Evolutionary conservation across 2,329 filamentous ascomycete genomes (phyloP).

Genomic region (Whalleya microplaca): DNA sequence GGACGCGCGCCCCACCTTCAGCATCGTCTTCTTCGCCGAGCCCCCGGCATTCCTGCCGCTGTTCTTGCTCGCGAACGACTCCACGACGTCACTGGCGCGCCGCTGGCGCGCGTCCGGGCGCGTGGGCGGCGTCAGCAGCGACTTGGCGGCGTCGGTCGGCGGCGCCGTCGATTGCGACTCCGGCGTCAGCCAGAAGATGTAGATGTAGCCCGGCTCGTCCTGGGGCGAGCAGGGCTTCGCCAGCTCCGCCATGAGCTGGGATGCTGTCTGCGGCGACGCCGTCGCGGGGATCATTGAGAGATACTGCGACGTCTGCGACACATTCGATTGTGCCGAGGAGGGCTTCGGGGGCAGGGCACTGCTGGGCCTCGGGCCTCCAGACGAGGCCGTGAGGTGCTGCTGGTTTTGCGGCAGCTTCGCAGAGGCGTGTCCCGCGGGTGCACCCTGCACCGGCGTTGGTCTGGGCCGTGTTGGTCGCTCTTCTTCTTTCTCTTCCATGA

Average conservation of each 20-base stretch:
- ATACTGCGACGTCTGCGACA: constrained; percentile 48
- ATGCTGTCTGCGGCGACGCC: constrained; percentile 69
- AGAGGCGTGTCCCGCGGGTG: constrained; percentile 32
- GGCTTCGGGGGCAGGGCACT: constrained; percentile 27
- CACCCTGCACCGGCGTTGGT: constrained; percentile 49
- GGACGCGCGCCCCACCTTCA: constrained; percentile 69
- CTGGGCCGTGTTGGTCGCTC: constrained; percentile 49
- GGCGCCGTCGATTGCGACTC: constrained; percentile 57
- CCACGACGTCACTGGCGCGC: constrained; percentile 59
- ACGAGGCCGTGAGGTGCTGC: constrained; percentile 32
- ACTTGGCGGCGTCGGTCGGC: constrained; percentile 61
- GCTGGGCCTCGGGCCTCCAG: constrained; percentile 34
- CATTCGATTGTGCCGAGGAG: constrained; percentile 33
- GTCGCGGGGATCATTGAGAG: constrained; percentile 71
- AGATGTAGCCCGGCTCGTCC: constrained; percentile 91
- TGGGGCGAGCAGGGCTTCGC: constrained; percentile 71
- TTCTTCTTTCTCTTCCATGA: constrained; percentile 45
- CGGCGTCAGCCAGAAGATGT: constrained; percentile 96
- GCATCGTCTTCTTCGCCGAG: constrained; percentile 60
- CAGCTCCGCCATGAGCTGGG: constrained; percentile 75
- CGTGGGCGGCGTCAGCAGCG: constrained; percentile 58
- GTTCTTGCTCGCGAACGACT: constrained; percentile 48
- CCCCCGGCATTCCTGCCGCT: constrained; percentile 28
- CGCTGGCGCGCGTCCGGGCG: constrained; percentile 45
- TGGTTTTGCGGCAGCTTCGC: constrained; percentile 36